phyloP scores from a whole-genome alignment of 2,329 filamentous ascomycete species.

The Lecanoromycetidae sp. region DNA sequence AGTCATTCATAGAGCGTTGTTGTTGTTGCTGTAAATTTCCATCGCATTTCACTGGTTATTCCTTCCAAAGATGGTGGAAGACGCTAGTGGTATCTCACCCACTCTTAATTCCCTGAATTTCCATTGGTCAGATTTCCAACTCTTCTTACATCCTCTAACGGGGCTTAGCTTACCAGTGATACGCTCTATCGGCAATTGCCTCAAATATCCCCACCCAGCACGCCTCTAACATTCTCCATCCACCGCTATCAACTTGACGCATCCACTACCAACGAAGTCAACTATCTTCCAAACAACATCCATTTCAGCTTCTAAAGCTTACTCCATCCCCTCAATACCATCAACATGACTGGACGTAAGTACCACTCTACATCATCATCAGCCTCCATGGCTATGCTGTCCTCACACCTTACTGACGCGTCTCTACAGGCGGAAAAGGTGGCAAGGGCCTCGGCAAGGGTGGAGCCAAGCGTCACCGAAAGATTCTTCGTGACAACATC shows the following conservation, averaged over 20 bases:
- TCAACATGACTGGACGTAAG: constrained; percentile 50
- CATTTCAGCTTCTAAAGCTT: constrained; percentile 21
- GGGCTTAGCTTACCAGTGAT: constrained; percentile 14
- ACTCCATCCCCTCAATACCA: constrained; percentile 25
- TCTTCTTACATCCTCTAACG: no score
- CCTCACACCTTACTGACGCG: constrained; percentile 13
- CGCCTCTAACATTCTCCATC: constrained; percentile 20
- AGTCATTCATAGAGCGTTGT: background rate
- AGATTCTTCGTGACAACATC: constrained; percentile 45
- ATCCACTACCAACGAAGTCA: constrained; percentile 14
- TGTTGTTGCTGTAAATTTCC: background rate
- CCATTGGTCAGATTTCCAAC: no score
- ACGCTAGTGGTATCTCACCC: constrained; percentile 16
- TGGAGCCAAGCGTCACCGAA: constrained; percentile 43
- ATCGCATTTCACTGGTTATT: background rate
- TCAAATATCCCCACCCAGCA: constrained; percentile 17
- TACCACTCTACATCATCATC: constrained; percentile 21
- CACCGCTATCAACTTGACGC: constrained; percentile 15
- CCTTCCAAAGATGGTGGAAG: background rate
- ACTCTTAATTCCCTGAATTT: background rate
- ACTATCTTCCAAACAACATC: constrained; percentile 17
- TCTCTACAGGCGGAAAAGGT: constrained; percentile 38
- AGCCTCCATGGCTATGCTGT: background rate
- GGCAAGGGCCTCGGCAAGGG: constrained; percentile 45
- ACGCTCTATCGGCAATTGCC: constrained; percentile 19